A percentile compares a stretch with the other conserved stretches of the same genome.
Evolutionary conservation across 768 basidiomycete species (phyloP).

Genomic region (Phaeotremella fagi): DNA sequence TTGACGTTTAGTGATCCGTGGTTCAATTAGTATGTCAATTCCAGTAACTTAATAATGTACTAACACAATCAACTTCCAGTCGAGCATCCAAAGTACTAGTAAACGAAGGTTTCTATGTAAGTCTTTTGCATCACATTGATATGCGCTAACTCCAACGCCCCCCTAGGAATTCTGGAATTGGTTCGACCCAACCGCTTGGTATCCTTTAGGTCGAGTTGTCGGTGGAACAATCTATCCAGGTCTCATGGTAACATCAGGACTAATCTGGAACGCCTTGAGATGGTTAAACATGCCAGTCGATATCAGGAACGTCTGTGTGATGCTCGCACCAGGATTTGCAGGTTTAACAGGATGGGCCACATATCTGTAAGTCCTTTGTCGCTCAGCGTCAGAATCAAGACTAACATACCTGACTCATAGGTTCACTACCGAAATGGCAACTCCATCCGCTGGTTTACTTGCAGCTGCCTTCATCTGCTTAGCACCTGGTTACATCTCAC

Average conservation of each 20-base stretch:
- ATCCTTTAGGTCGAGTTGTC: constrained; percentile 94
- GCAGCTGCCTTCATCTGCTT: constrained; percentile 98
- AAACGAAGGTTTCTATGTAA: constrained; percentile 88
- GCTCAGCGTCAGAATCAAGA: not conserved
- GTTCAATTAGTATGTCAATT: constrained; percentile 90
- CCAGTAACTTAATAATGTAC: not conserved
- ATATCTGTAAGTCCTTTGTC: constrained; percentile 64
- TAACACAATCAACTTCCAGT: constrained; percentile 51
- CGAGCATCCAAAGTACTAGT: constrained; percentile 89
- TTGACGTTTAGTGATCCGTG: constrained; percentile 71
- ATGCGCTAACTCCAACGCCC: constrained; percentile 3
- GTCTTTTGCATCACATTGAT: constrained; percentile 42
- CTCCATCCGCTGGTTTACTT: constrained; percentile 88
- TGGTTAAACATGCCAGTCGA: constrained; percentile 90
- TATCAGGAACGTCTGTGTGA: constrained; percentile 92
- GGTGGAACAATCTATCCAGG: constrained; percentile 98
- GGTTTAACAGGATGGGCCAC: constrained; percentile 95
- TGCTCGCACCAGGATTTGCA: constrained; percentile 94
- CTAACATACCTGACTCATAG: constrained; percentile 49
- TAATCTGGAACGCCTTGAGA: constrained; percentile 89
- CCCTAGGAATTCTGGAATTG: constrained; percentile 98
- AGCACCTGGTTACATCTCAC: constrained; percentile 93
- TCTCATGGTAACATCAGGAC: constrained; percentile 94
- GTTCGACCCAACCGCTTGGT: constrained; percentile 99
- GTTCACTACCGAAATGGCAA: constrained; percentile 96